Percentiles rank a stretch among this genome's conserved stretches.
phyloP scores from a whole-genome alignment of 2,329 filamentous ascomycete genomes.

The Rutstroemia sydowiana region DNA sequence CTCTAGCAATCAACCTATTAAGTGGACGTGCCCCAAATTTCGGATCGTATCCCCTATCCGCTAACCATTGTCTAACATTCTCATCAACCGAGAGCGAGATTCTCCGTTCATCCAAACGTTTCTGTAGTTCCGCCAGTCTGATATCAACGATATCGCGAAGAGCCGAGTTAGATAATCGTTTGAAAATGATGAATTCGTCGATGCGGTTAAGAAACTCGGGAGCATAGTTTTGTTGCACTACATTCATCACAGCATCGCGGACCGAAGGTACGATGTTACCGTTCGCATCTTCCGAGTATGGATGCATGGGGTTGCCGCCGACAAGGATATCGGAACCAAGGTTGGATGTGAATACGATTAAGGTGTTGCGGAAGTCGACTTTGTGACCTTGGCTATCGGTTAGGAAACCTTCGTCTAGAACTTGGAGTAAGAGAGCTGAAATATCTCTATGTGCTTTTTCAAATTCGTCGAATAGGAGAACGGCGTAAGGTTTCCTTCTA shows the following conservation, averaged over 20 bases:
- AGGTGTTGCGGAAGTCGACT: conserved; percentile 92
- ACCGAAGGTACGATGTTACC: conserved; percentile 67
- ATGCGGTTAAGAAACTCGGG: conserved; percentile 96
- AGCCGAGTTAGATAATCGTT: conserved; percentile 69
- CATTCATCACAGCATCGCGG: conserved; percentile 78
- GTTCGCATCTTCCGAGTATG: conserved; percentile 53
- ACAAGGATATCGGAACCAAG: conserved; percentile 88
- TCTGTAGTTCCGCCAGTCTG: conserved; percentile 75
- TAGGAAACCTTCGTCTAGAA: conserved; percentile 91
- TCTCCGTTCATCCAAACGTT: conserved; percentile 73
- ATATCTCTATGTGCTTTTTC: conserved; percentile 97
- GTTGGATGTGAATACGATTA: conserved; percentile 94
- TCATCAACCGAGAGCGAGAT: conserved; percentile 67
- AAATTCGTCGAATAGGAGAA: conserved; percentile 93
- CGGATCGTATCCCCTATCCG: conserved; percentile 83
- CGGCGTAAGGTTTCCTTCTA: conserved; percentile 87
- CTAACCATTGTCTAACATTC: conserved; percentile 77
- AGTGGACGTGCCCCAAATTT: conserved; percentile 85
- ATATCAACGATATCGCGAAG: conserved; percentile 93
- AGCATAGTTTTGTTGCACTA: conserved; percentile 67
- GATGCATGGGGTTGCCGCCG: conserved; percentile 58
- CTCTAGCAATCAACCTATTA: conserved; percentile 81
- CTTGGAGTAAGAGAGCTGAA: conserved; percentile 82
- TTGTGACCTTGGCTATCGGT: conserved; percentile 95
- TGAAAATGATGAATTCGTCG: conserved; percentile 96